phyloP scores from a whole-genome alignment of 1,139 yeast genomes.

The Zygosaccharomyces pseudobailii region DNA sequence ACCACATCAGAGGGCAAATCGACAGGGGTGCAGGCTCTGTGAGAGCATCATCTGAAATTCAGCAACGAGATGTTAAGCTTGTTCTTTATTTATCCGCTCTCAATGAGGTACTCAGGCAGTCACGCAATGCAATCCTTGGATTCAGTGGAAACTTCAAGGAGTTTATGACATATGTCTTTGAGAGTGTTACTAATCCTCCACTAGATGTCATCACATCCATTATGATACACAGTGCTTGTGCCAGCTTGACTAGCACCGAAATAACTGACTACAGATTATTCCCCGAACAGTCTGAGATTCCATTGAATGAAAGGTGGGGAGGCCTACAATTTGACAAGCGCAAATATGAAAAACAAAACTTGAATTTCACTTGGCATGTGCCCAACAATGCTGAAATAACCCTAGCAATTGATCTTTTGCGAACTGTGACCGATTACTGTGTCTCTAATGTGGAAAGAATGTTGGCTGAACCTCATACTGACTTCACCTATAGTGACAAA shows the following conservation, averaged over 20 bases:
- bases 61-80: conserved; percentile 73
- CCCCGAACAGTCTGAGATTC: conserved; percentile 37
- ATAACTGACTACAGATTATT: conserved; percentile 53
- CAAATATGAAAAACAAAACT: conserved; percentile 41
- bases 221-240: conserved; percentile 61
- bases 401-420: conserved; percentile 60
- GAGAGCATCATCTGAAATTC: conserved; percentile 62
- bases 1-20: conserved; percentile 59
- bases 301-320: conserved; percentile 62
- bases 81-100: conserved; percentile 69
- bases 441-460: conserved; percentile 42
- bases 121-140: conserved; percentile 48
- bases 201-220: conserved; percentile 41
- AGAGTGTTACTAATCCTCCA: conserved; percentile 67
- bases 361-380: conserved; percentile 67
- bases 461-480: conserved; percentile 31
- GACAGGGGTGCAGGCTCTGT: conserved; percentile 80
- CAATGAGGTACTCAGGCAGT: conserved; percentile 68
- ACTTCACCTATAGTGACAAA: conserved; percentile 39
- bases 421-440: conserved; percentile 44
- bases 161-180: conserved; percentile 50
- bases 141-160: conserved; percentile 46
- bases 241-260: conserved; percentile 58
- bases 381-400: conserved; percentile 57
- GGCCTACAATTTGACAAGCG: conserved; percentile 54